Evolutionary conservation across 345 rosid genomes (phyloP), one percentile per base, ranked within the genome.

Genomic region (Melastoma malabathricum): DNA sequence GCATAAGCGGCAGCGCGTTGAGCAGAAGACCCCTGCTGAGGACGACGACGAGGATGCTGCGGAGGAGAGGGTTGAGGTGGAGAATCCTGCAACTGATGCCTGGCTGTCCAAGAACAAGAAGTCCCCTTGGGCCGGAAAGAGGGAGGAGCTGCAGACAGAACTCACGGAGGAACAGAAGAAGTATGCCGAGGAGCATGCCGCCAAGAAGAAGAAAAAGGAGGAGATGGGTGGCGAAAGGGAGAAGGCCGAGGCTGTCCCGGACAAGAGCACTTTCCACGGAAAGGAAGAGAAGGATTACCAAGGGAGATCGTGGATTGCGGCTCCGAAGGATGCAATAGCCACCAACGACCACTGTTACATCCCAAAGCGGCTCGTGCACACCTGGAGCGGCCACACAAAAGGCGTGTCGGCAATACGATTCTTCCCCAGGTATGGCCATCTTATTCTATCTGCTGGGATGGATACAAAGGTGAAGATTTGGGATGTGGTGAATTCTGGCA

Each of bases 41-140:
- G 76, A 58, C 50, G 73, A 69, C 14, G 79, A 58, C 13, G 72
- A 44, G 6, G 69, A 6, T 15, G 57, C 4, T 31, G 67, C 49
- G 49, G 60, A 48, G 15, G 76, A 79, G 56, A 62, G 59, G 13
- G 75, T 53, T 5, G 93, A 84, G 62, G 58, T 76, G 51, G 77
- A 87, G 54, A 87, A 92, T 69, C 97, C 98, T 13, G 86, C 85
- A 6, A 84, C 68, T 0, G 96, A 86, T 25, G 58, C 68, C 3
- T 90, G 98, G 98, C 60, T 86, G 65, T 58, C 62, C 73, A 84
- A 71, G 84, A 90, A 86, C 25, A 79, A 77, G 74, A 87, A 75
- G 73, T 87, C 95, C 22, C 98, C 98, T 0, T 92, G 98, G 98
- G 83, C 95, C 1, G 87, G 96, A 53, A 92, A 87, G 74, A 87